phyloP scores from a whole-genome alignment of 164 flowering plant species.

The Dillenia turbinata region DNA sequence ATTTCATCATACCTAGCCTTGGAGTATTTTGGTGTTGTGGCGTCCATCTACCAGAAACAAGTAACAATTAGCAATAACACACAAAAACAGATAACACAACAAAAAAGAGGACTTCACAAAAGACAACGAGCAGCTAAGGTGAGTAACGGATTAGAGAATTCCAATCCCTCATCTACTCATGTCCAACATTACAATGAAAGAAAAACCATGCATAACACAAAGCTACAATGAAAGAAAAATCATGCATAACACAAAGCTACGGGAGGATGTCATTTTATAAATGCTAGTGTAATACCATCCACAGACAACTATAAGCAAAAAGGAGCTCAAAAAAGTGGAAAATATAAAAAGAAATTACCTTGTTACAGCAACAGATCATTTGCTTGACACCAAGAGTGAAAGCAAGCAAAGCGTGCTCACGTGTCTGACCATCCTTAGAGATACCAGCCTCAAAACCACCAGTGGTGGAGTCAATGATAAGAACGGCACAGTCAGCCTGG shows the following conservation, averaged over 20 bases:
- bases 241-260: neutral
- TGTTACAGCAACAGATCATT: conserved; percentile 20
- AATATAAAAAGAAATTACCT: conserved; percentile 10
- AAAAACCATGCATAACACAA: neutral
- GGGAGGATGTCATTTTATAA: too few species aligned
- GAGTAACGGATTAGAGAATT: too few species aligned
- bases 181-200: neutral
- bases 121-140: too few species aligned
- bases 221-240: neutral
- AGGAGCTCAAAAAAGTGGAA: neutral
- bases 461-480: conserved; percentile 37
- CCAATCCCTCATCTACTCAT: too few species aligned
- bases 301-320: neutral
- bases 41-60: conserved; percentile 16
- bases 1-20: conserved; percentile 13
- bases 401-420: conserved; percentile 30
- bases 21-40: conserved; percentile 8
- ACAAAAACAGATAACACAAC: neutral
- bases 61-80: neutral
- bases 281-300: too few species aligned
- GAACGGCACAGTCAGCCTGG: conserved; percentile 40
- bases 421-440: conserved; percentile 35
- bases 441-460: conserved; percentile 12
- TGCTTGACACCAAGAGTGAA: conserved; percentile 33
- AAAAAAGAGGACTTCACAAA: too few species aligned